A percentile compares a stretch with the other conserved stretches of the same genome.
These are phyloP conservation scores for Cenococcum geophilum DNA, from an alignment of 495 filamentous ascomycete genomes.

Conservation along the genomic window DNA sequence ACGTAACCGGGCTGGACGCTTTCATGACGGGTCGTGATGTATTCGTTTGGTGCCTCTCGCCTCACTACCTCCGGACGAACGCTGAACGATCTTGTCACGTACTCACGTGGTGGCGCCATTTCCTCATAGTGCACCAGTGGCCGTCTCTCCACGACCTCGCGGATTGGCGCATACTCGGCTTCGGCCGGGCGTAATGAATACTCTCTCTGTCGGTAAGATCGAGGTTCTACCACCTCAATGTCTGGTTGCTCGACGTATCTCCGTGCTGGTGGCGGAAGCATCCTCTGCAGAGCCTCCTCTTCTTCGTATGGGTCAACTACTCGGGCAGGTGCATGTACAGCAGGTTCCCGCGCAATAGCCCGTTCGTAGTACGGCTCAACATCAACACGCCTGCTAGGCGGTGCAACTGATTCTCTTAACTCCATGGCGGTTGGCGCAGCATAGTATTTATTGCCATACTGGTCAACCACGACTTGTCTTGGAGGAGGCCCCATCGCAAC, in stretches of 20 bases:
- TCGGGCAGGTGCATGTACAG: slow-evolving; percentile 18
- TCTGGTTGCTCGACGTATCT: slow-evolving; percentile 52
- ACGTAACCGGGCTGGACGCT: slow-evolving; percentile 27
- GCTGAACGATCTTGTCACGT: slow-evolving; percentile 28
- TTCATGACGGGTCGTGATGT: slow-evolving; percentile 25
- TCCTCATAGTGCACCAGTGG: slow-evolving; percentile 28
- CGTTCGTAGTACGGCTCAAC: slow-evolving; percentile 31
- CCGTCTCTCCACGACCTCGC: slow-evolving; percentile 21
- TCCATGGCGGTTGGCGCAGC: slow-evolving; percentile 26
- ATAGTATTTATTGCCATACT: slow-evolving; percentile 38
- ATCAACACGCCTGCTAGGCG: slow-evolving; percentile 26
- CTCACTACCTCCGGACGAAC: slow-evolving; percentile 32
- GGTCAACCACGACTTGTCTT: slow-evolving; percentile 35
- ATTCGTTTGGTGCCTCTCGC: slow-evolving; percentile 21
- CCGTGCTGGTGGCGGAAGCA: slow-evolving; percentile 40
- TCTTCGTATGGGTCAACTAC: slow-evolving; percentile 26
- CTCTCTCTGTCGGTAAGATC: slow-evolving; percentile 49
- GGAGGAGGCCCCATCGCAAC: slow-evolving; percentile 31
- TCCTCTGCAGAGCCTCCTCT: slow-evolving; percentile 34
- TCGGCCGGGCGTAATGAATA: slow-evolving; percentile 44
- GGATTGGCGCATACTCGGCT: slow-evolving; percentile 30
- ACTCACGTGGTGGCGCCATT: slow-evolving; percentile 28
- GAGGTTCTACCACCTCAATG: slow-evolving; percentile 41
- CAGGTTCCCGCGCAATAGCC: slow-evolving; percentile 28
- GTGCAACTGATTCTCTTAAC: slow-evolving; percentile 32